Conservation (phyloP, 1,284 basidiomycete species). For the Entoloma clypeatum region DNA sequence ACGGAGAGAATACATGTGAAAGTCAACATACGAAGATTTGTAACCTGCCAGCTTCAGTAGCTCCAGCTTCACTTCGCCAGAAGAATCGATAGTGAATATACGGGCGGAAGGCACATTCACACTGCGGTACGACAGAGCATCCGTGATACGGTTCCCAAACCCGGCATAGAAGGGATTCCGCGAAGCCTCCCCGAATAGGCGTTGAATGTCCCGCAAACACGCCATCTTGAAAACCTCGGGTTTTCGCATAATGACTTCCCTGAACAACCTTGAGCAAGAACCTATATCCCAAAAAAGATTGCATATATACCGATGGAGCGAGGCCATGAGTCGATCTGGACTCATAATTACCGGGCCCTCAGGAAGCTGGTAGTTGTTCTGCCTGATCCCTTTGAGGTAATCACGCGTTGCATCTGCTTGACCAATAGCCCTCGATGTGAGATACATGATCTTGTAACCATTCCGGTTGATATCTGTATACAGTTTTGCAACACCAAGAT, state of each 20-base stretch:
- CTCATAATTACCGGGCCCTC: conserved; percentile 99
- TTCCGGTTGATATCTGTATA: conserved; percentile 97
- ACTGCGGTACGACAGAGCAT: conserved; percentile 93
- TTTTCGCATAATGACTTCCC: conserved; percentile 98
- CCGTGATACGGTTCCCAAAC: conserved; percentile 98
- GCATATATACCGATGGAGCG: conserved; percentile 77
- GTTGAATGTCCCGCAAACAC: conserved; percentile 92
- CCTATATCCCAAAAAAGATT: neutral
- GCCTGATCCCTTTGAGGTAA: conserved; percentile 93
- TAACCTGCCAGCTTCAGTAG: conserved; percentile 93
- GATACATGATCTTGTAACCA: conserved; percentile 98
- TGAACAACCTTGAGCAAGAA: conserved; percentile 30
- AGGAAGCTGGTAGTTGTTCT: conserved; percentile 93
- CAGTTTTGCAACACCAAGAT: conserved; percentile 95
- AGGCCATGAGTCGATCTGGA: conserved; percentile 93
- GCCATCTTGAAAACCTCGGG: conserved; percentile 99
- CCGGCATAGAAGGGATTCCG: conserved; percentile 93
- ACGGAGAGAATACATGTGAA: neutral
- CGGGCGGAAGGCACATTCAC: conserved; percentile 93
- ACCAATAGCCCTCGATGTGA: conserved; percentile 96
- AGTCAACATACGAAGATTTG: conserved; percentile 78
- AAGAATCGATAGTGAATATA: conserved; percentile 97
- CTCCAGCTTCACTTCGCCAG: conserved; percentile 97
- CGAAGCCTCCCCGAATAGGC: conserved; percentile 76
- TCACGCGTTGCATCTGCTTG: conserved; percentile 97